Evolutionary conservation across 2,329 filamentous ascomycete species (phyloP), one percentile per base, ranked within the genome.

Genomic region (Fonsecaea erecta): DNA sequence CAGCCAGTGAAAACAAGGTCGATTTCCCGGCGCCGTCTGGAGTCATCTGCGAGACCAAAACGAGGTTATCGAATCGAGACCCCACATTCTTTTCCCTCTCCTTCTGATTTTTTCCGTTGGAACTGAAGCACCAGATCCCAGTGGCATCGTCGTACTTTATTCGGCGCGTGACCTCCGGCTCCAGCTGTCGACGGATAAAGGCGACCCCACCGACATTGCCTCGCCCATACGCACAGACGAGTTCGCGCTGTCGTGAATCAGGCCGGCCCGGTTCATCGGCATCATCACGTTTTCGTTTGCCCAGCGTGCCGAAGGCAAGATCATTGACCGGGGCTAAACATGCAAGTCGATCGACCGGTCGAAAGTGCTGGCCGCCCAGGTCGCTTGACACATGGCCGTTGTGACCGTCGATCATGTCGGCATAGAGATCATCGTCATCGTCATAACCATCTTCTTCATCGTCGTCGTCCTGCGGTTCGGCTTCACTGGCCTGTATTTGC

Each of bases 81-180:
- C 89, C 86, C 2, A 11, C 18, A 48, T 84, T 84, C 48, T 87
- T 84, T 1, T 81, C 77, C 32, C 8, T 26, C 3, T 72, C 83
- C 80, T 66, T 83, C 79, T 63, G 81, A 70, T 54, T 74, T 72
- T 73, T 79, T 14, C 88, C 84, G 73, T 88, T 90, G 68, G 86
- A 88, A 68, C 83, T 85, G 73, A 96, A 85, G 52, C 92, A 90
- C 94, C 94, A 98, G 65, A 96, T 84, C 1, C 88, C 88, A 63
- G 88, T 84, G 1, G 90, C 90, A 71, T 90, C 87, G 1, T 90
- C 86, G 55, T 95, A 88, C 55, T 89, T 86, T 71, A 91, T 88
- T 24, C 86, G 85, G 1, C 88, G 88, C 18, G 90, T 84, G 26
- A 90, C 84, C 61, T 85, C 85, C 1, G 93, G 91, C 61, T 91